phyloP scores from a whole-genome alignment of 1,139 yeast species.

The Groenewaldozyma sp. region DNA sequence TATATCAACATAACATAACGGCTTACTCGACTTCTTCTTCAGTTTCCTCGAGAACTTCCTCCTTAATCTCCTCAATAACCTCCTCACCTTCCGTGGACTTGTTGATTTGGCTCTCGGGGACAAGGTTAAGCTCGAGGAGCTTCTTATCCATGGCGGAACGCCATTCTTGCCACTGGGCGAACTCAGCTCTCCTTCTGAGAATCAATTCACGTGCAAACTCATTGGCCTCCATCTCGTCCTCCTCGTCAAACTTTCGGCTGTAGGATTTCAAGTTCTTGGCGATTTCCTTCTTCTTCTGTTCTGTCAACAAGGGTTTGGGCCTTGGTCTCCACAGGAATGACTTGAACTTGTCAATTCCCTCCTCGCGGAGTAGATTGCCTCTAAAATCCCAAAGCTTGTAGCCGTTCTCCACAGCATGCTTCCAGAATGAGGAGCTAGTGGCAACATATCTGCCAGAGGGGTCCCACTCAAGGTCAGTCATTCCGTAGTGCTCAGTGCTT shows the following conservation, averaged over 20 bases:
- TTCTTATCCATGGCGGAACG: constrained; percentile 48
- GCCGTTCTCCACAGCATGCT: constrained; percentile 82
- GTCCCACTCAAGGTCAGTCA: constrained; percentile 89
- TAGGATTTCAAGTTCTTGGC: constrained; percentile 83
- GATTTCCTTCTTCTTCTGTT: constrained; percentile 79
- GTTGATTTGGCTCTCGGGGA: constrained; percentile 22
- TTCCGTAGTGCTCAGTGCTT: constrained; percentile 60
- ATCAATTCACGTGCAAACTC: constrained; percentile 87
- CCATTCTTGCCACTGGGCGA: constrained; percentile 83
- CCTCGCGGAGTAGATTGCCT: constrained; percentile 70
- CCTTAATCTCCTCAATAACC: constrained; percentile 66
- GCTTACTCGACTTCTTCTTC: constrained; percentile 20
- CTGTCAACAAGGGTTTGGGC: constrained; percentile 67
- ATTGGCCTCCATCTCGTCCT: constrained; percentile 94
- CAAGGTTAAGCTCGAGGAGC: constrained; percentile 38
- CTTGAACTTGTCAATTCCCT: constrained; percentile 71
- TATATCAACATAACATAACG: not conserved
- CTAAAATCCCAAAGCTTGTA: constrained; percentile 79
- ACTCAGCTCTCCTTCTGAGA: constrained; percentile 69
- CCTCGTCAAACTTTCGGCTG: constrained; percentile 88
- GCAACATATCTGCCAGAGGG: constrained; percentile 89
- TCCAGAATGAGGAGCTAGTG: constrained; percentile 82
- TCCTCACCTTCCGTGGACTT: constrained; percentile 41
- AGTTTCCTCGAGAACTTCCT: constrained; percentile 57
- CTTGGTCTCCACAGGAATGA: constrained; percentile 97